Base-by-base conservation (phyloP, 2,329 filamentous ascomycete genomes). In the Trichoderma endophyticum region DNA sequence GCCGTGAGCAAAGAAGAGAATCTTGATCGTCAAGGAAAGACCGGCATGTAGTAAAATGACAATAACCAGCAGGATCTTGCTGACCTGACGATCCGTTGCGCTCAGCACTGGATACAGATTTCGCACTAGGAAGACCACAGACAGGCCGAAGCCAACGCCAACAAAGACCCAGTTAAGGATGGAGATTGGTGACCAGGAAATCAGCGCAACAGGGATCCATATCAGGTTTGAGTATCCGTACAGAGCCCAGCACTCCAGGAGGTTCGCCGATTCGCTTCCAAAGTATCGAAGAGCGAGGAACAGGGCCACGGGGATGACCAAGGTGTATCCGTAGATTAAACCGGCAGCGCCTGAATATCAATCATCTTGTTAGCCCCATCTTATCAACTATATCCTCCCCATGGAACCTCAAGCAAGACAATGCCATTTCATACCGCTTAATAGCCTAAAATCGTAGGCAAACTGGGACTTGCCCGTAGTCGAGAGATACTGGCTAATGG, bases 201-300 rank as follows among this genome's bases (percentile, higher is more conserved):
- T 93, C 74, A 97, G 84, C 62, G 96, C 95, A 57, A 99, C 95
- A 3, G 92, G 93, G 77, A 99, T 95, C 96, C 96, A 99, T 79
- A 99, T 93, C 78, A 99, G 86, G 84, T 99, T 99, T 71, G 92
- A 90, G 85, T 99, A 99, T 70, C 96, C 96, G 82, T 98, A 99
- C 43, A 99, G 86, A 73, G 94, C 93, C 90, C 93, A 95, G 85
- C 94, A 97, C 85, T 99, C 96, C 76, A 99, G 88, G 73, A 99
- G 85, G 82, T 97, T 97, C 74, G 95, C 95, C 71, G 90, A 93
- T 80, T 97, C 94, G 82, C 93, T 96, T 71, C 95, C 95, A 82
- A 97, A 98, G 91, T 97, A 99, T 78, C 93, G 93, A 75, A 99
- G 86, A 75, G 93, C 92, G 24, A 91, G 92, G 90, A 95, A 99